Conservation (phyloP, 768 basidiomycete species). For the Tylopilus balloui region DNA sequence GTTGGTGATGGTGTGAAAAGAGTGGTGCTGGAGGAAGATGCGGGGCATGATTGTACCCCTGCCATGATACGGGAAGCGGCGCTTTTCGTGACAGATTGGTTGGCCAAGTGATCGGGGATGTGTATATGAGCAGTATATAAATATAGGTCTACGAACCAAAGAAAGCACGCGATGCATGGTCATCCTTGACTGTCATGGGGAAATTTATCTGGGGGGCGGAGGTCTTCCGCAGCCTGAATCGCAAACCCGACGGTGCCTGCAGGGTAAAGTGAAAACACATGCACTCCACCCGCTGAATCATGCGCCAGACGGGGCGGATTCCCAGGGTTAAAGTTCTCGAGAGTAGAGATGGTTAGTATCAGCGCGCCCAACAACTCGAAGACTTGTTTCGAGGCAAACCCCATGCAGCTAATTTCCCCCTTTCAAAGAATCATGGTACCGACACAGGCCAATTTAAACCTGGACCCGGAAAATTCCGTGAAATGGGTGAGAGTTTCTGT, state of each 20-base stretch:
- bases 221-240: slow-evolving; percentile 85
- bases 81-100: slow-evolving; percentile 25
- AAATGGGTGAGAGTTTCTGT: slow-evolving; percentile 8
- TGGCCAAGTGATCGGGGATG: slow-evolving; percentile 11
- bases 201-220: slow-evolving; percentile 42
- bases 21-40: slow-evolving; percentile 48
- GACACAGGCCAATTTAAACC: slow-evolving; percentile 77
- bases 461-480: slow-evolving; percentile 44
- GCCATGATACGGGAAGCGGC: slow-evolving; percentile 53
- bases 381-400: slow-evolving; percentile 82
- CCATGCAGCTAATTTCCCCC: slow-evolving; percentile 79
- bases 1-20: too few relatives aligned
- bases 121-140: not conserved
- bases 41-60: slow-evolving; percentile 59
- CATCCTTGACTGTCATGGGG: too few relatives aligned
- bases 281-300: slow-evolving; percentile 31
- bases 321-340: too few relatives aligned
- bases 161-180: too few relatives aligned
- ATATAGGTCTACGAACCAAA: too few relatives aligned
- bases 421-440: slow-evolving; percentile 85
- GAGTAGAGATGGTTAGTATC: slow-evolving; percentile 2
- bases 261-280: slow-evolving; percentile 81
- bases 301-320: not conserved
- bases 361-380: slow-evolving; percentile 49
- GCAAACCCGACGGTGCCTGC: slow-evolving; percentile 88